Conservation (phyloP, 2,329 filamentous ascomycete genomes). For the Fusarium armeniacum region DNA sequence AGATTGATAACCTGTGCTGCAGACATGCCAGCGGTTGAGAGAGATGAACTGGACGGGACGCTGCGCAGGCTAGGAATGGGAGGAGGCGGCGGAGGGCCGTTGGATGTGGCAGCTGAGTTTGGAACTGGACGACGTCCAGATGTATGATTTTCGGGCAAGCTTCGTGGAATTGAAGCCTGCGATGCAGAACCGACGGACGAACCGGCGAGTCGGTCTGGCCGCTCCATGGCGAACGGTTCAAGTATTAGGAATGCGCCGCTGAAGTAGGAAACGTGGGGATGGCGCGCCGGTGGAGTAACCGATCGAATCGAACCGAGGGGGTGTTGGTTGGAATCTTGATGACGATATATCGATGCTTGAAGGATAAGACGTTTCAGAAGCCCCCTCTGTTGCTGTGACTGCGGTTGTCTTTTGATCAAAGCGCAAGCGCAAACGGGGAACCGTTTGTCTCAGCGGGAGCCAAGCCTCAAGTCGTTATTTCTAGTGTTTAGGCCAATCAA, state of each 20-base stretch:
- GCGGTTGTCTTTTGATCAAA: constrained; percentile 43
- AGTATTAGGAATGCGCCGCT: constrained; percentile 37
- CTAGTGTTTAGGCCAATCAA: constrained; percentile 50
- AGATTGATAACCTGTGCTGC: constrained; percentile 75
- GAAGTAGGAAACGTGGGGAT: constrained; percentile 38
- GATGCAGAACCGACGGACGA: constrained; percentile 42
- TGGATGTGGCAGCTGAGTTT: constrained; percentile 57
- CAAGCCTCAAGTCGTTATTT: constrained; percentile 34
- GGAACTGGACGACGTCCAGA: constrained; percentile 57
- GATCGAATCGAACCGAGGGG: constrained; percentile 37
- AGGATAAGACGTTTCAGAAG: constrained; percentile 52
- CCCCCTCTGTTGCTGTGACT: constrained; percentile 48
- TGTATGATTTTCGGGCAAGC: constrained; percentile 58
- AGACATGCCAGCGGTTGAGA: constrained; percentile 68
- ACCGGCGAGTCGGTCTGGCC: constrained; percentile 53
- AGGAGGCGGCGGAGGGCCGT: constrained; percentile 59
- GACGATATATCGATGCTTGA: constrained; percentile 41
- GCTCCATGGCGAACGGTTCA: constrained; percentile 53
- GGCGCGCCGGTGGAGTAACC: constrained; percentile 42
- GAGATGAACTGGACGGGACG: constrained; percentile 61
- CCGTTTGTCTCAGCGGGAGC: constrained; percentile 45
- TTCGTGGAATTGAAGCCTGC: constrained; percentile 52
- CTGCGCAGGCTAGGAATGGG: constrained; percentile 64
- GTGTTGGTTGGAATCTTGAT: constrained; percentile 36
- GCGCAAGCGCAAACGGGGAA: constrained; percentile 40